Base-by-base conservation (phyloP, 768 basidiomycete species). In the Hypholoma fasciculare region DNA sequence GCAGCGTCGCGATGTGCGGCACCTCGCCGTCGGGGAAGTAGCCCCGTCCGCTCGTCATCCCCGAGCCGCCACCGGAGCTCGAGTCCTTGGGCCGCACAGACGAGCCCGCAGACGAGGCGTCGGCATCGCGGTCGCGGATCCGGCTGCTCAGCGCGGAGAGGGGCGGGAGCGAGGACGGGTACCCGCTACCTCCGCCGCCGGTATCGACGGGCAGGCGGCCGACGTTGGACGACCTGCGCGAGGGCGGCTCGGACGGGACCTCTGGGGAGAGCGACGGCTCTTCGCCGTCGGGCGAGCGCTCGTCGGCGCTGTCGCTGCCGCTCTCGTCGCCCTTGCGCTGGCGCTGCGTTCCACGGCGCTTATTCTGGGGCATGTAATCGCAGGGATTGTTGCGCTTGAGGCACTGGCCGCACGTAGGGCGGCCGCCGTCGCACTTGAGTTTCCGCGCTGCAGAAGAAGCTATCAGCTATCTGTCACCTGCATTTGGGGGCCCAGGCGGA, bases 341-440 rank as follows among this genome's bases (percentile, higher is more conserved):
- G 60, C 80, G 75, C 49, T 78, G 68, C 34, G 81, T 82, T 46
- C 84, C 84, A 52, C 90, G 86, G 37, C 89, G 86, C 70, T 89
- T 92, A 72, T 84, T 85, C 63, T 83, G 86, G 14, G 86, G 84
- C 82, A 85, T 86, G 63, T 93, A 94, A 67, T 92, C 91, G 71
- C 92, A 94, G 14, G 84, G 73, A 64, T 92, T 85, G 48, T 82
- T 82, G 49, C 92, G 85, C 71, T 93, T 92, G 59, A 85, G 74
- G 68, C 92, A 94, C 69, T 94, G 92, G 48, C 84, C 78, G 68
- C 92, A 94, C 13, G 90, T 88, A 7, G 92, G 92, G 49, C 89
- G 84, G 42, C 88, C 89, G 50, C 92, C 92, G 65, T 94, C 92
- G 71, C 92, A 94, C 77, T 93, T 93, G 43, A 94, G 80, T 75